Conservation (phyloP, 306 rosid species). For the Biancaea sappan region DNA sequence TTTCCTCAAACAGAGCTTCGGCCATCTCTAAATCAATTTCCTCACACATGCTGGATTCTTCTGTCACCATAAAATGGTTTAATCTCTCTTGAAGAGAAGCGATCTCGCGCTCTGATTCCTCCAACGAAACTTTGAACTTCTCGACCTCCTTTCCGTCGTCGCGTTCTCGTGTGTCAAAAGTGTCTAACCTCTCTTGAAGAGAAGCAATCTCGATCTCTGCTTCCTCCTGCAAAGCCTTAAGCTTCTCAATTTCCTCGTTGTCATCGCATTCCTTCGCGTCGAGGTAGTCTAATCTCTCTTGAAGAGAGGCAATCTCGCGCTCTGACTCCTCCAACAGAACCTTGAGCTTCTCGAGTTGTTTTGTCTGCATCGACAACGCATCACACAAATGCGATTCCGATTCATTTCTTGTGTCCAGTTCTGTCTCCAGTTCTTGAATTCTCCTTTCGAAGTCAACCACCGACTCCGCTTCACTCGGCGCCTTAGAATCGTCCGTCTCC, state of each 20-base stretch:
- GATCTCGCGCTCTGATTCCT: too few relatives aligned
- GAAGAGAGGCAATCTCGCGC: constrained; percentile 40
- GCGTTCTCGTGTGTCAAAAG: too few relatives aligned
- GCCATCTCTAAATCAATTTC: neutral
- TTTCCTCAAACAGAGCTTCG: constrained; percentile 25
- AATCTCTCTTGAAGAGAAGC: constrained; percentile 35
- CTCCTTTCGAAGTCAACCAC: constrained; percentile 16
- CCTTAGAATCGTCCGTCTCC: too few relatives aligned
- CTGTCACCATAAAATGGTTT: neutral
- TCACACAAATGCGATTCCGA: constrained; percentile 43
- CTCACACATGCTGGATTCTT: neutral
- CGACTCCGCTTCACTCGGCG: too few relatives aligned
- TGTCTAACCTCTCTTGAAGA: constrained; percentile 34
- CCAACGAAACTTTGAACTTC: too few relatives aligned
- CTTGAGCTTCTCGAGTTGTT: constrained; percentile 47
- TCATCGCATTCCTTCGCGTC: too few relatives aligned
- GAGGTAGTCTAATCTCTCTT: constrained; percentile 31
- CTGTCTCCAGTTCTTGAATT: constrained; percentile 41
- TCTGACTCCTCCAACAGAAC: constrained; percentile 47
- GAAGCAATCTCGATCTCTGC: too few relatives aligned
- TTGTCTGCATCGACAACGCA: constrained; percentile 41
- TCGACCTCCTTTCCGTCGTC: too few relatives aligned
- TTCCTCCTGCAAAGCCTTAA: too few relatives aligned
- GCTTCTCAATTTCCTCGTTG: too few relatives aligned
- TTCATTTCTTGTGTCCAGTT: constrained; percentile 36